Evolutionary conservation across 169 alveolate genomes (phyloP).

Genomic region (Plasmodium inui): DNA sequence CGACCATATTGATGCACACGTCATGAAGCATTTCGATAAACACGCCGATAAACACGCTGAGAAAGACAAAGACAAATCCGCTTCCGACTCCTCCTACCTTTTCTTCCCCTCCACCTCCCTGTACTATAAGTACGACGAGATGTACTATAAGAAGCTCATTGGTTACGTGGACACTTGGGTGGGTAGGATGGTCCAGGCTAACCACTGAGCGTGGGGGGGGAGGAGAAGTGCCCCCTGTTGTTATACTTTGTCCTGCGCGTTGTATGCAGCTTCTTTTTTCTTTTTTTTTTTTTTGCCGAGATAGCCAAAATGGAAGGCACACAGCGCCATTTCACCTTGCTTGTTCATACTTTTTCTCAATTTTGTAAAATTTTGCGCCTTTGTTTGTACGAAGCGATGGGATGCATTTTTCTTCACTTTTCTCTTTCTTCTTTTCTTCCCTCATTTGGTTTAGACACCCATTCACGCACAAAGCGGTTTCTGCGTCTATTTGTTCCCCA

Average conservation of each 20-base stretch:
- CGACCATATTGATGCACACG: slow-evolving; percentile 28
- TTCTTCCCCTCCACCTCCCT: slow-evolving; percentile 68
- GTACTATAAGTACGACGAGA: slow-evolving; percentile 63
- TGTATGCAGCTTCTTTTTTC: neutral
- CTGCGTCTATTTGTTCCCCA: neutral
- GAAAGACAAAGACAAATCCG: neutral
- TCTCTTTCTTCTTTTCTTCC: neutral
- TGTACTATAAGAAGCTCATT: slow-evolving; percentile 10
- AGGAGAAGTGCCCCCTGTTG: neutral
- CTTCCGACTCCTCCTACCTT: slow-evolving; percentile 2
- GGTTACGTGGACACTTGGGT: slow-evolving; percentile 53
- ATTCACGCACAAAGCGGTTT: neutral
- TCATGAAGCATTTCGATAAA: slow-evolving; percentile 56
- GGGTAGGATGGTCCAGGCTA: slow-evolving; percentile 6
- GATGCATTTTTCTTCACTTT: neutral
- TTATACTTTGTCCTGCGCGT: neutral
- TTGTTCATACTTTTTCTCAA: neutral
- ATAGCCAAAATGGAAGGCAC: neutral
- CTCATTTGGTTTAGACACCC: neutral
- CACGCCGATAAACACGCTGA: neutral
- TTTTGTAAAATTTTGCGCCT: neutral
- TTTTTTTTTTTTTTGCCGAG: neutral
- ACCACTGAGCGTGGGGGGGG: neutral
- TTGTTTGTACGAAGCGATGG: neutral
- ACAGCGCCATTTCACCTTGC: neutral